phyloP scores from a whole-genome alignment of 1,284 basidiomycete species.

The Boletellus deceptivus region DNA sequence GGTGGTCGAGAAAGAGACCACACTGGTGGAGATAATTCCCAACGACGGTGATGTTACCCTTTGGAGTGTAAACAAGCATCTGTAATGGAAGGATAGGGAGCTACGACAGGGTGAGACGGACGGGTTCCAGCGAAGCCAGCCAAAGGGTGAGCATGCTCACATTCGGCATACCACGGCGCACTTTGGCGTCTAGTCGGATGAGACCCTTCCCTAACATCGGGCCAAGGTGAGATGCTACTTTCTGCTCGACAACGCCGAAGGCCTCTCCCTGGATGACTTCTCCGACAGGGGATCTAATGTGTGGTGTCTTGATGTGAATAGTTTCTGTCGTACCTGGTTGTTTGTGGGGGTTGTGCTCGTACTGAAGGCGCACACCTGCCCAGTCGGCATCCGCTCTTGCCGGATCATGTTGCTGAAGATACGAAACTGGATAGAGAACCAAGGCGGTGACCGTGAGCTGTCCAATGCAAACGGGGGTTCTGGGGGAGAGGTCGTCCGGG shows the following conservation, averaged over 20 bases:
- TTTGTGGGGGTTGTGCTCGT: conserved; percentile 61
- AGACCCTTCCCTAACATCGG: conserved; percentile 81
- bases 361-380: conserved; percentile 73
- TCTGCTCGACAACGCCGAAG: conserved; percentile 86
- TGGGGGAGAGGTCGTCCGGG: conserved; percentile 59
- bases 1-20: conserved; percentile 79
- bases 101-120: conserved; percentile 39
- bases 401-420: conserved; percentile 54
- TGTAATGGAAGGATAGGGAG: conserved; percentile 79
- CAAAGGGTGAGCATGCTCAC: conserved; percentile 41
- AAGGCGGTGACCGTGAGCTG: conserved; percentile 79
- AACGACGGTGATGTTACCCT: conserved; percentile 84
- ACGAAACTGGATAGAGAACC: conserved; percentile 82
- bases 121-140: conserved; percentile 16
- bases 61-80: conserved; percentile 89
- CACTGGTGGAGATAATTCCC: conserved; percentile 70
- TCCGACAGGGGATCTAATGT: conserved; percentile 45
- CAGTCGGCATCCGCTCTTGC: conserved; percentile 57
- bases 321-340: conserved; percentile 60
- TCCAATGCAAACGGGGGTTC: conserved; percentile 86
- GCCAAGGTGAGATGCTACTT: conserved; percentile 73
- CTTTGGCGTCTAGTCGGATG: conserved; percentile 80
- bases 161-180: conserved; percentile 58
- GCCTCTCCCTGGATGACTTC: conserved; percentile 56
- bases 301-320: conserved; percentile 78